phyloP scores from a whole-genome alignment of 202 grass and related monocot species.

The Schoenoplectus tabernaemontani region DNA sequence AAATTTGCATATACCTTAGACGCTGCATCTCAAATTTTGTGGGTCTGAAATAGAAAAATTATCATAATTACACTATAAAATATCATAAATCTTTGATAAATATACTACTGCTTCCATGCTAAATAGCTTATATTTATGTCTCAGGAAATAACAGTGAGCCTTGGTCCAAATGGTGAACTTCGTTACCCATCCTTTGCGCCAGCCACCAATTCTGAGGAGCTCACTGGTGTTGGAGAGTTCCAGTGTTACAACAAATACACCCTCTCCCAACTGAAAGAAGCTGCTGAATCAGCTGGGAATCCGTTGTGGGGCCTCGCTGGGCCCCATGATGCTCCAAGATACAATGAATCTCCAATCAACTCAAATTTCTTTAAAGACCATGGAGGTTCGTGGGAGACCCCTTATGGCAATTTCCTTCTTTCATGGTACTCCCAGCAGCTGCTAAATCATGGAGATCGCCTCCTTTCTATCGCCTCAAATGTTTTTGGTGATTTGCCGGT shows the following conservation, averaged over 20 bases:
- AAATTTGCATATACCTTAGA: too few relatives aligned
- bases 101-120: too few relatives aligned
- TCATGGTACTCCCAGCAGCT: conserved; percentile 77
- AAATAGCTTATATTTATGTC: neutral
- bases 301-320: conserved; percentile 52
- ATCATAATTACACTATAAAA: neutral
- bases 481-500: conserved; percentile 40
- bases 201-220: conserved; percentile 7
- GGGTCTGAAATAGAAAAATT: neutral
- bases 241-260: conserved; percentile 91
- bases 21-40: neutral
- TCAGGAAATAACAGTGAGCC: conserved; percentile 62
- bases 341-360: conserved; percentile 43
- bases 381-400: conserved; percentile 58
- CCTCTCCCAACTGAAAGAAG: conserved; percentile 28
- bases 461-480: conserved; percentile 35
- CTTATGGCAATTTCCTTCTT: conserved; percentile 76
- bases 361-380: conserved; percentile 53
- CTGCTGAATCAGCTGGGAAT: conserved; percentile 28
- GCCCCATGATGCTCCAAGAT: conserved; percentile 50
- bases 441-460: conserved; percentile 48
- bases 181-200: conserved; percentile 72
- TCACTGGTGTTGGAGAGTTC: conserved; percentile 71
- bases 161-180: conserved; percentile 71
- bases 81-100: neutral